These are phyloP conservation scores for Galerina marginata DNA, from an alignment of 768 basidiomycete species.

Conservation along the genomic window DNA sequence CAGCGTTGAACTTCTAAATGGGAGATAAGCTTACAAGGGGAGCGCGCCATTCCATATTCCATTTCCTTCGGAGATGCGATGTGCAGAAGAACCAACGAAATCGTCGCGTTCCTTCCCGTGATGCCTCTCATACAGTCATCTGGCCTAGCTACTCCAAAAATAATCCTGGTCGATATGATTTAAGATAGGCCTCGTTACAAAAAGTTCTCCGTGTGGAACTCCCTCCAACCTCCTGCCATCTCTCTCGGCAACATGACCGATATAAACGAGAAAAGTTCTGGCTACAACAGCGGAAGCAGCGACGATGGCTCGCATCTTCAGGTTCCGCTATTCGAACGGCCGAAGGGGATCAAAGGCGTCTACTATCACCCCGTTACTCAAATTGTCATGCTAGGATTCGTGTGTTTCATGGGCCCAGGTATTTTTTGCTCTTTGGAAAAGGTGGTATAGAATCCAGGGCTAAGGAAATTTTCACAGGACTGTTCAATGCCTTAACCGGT, in stretches of 20 bases:
- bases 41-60: neutral
- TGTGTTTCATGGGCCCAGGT: constrained; percentile 69
- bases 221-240: neutral
- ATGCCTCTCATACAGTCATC: constrained; percentile 8
- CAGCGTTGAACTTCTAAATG: neutral
- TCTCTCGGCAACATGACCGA: neutral
- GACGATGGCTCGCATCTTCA: constrained; percentile 16
- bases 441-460: neutral
- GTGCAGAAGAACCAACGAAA: constrained; percentile 3
- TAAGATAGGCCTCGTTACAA: neutral
- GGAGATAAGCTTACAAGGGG: neutral
- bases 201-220: no score
- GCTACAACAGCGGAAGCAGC: constrained; percentile 22
- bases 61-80: constrained; percentile 4
- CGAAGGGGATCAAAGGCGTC: constrained; percentile 32
- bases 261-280: constrained; percentile 5
- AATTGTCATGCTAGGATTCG: constrained; percentile 47
- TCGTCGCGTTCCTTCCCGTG: constrained; percentile 1
- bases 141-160: constrained; percentile 12
- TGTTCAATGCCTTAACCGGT: constrained; percentile 82
- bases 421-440: constrained; percentile 22
- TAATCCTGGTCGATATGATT: constrained; percentile 5
- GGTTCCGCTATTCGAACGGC: constrained; percentile 45
- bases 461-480: constrained; percentile 39
- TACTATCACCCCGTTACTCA: constrained; percentile 4